These are phyloP conservation scores for Zygosaccharomyces pseudorouxii DNA, from an alignment of 805 yeast genomes.

Conservation along the genomic window DNA sequence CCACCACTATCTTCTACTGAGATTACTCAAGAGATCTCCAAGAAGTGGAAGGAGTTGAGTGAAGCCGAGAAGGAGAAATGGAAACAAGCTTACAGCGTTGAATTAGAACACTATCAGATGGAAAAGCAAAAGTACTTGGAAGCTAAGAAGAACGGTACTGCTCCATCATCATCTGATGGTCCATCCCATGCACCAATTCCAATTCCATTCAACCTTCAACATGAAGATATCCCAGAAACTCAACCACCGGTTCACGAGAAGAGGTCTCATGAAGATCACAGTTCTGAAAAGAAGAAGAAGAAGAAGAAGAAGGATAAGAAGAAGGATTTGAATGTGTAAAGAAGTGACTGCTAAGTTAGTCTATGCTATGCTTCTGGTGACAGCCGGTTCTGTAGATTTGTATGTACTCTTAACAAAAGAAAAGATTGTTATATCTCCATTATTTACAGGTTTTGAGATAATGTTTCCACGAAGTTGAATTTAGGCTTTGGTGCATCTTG, in stretches of 20 bases:
- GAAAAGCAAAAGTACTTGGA: conserved; percentile 45
- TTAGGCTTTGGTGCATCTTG: conserved; percentile 58
- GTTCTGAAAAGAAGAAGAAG: conserved; percentile 41
- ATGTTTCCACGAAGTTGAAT: conserved; percentile 19
- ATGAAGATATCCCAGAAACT: conserved; percentile 20
- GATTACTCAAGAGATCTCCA: conserved; percentile 72
- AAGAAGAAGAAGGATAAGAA: conserved; percentile 52
- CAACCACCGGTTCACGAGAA: conserved; percentile 24
- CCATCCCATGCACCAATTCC: conserved; percentile 41
- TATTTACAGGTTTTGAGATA: conserved; percentile 13
- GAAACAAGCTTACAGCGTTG: conserved; percentile 51
- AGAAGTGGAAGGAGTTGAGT: conserved; percentile 69
- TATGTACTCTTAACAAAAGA: conserved; percentile 7
- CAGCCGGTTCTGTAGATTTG: conserved; percentile 6
- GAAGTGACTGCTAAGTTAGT: not conserved
- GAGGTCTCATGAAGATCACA: conserved; percentile 37
- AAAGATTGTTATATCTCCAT: not conserved
- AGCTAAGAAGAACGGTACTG: conserved; percentile 41
- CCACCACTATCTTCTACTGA: conserved; percentile 69
- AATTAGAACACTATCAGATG: conserved; percentile 42
- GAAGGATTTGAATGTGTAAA: conserved; percentile 30
- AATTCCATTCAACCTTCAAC: conserved; percentile 34
- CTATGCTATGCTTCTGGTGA: not conserved
- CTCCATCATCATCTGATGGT: conserved; percentile 21
- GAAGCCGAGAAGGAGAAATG: conserved; percentile 69